Conservation (phyloP, 192 early-diverging fungal species). For the Umbelopsis sp. region DNA sequence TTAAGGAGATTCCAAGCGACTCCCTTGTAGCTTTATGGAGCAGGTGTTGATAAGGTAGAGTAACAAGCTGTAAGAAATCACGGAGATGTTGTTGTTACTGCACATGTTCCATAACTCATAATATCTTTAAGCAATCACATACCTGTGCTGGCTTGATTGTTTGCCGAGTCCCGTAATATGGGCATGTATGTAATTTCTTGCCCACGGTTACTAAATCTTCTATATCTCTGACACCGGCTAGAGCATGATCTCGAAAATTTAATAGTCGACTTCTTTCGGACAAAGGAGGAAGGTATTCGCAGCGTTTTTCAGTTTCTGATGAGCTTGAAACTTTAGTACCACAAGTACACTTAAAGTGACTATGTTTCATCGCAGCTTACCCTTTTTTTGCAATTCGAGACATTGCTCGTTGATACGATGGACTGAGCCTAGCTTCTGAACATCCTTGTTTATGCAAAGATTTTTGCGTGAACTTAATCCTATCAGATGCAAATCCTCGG, state of each 20-base stretch:
- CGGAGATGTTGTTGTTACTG: conserved; percentile 9
- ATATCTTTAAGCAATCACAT: conserved; percentile 6
- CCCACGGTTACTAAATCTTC: conserved; percentile 81
- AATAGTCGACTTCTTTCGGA: neutral
- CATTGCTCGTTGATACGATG: conserved; percentile 79
- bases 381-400: conserved; percentile 77
- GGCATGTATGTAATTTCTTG: conserved; percentile 58
- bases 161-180: conserved; percentile 83
- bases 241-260: conserved; percentile 60
- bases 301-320: neutral
- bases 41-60: conserved; percentile 88
- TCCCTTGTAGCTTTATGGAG: conserved; percentile 76
- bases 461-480: conserved; percentile 82
- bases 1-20: conserved; percentile 70
- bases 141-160: conserved; percentile 57
- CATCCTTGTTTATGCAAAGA: conserved; percentile 80
- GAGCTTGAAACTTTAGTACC: neutral
- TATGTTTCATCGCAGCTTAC: conserved; percentile 29
- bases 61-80: conserved; percentile 62
- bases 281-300: neutral
- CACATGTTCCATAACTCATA: neutral
- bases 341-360: neutral
- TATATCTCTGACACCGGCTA: conserved; percentile 70
- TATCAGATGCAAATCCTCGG: conserved; percentile 57
- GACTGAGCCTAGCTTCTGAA: conserved; percentile 53